These are phyloP conservation scores for Amanita inopinata DNA, from an alignment of 768 basidiomycete genomes.

Conservation along the genomic window DNA sequence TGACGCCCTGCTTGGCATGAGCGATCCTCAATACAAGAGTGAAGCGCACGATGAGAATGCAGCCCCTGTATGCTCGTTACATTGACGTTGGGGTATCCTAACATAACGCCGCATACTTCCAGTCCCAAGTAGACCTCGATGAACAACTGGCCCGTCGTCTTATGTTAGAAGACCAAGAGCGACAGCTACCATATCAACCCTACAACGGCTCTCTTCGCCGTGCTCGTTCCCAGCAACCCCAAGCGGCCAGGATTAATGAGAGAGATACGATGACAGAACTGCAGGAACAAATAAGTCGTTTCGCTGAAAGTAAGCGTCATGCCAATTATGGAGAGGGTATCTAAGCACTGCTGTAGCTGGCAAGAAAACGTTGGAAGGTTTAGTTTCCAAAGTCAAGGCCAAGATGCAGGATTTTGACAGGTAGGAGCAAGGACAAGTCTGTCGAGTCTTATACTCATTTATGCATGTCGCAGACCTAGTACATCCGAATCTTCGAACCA, in stretches of 20 bases:
- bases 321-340: constrained; percentile 4
- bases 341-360: constrained; percentile 35
- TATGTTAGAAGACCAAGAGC: constrained; percentile 48
- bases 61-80: constrained; percentile 18
- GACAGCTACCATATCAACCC: constrained; percentile 16
- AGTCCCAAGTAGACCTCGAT: constrained; percentile 65
- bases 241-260: constrained; percentile 15
- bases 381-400: constrained; percentile 71
- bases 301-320: constrained; percentile 61
- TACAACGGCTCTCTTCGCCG: constrained; percentile 10
- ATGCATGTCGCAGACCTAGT: background rate
- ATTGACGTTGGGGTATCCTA: background rate
- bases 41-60: constrained; percentile 22
- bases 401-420: constrained; percentile 80
- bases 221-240: constrained; percentile 16
- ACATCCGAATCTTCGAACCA: constrained; percentile 1
- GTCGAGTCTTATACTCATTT: background rate
- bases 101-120: background rate
- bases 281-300: constrained; percentile 63
- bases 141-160: constrained; percentile 71
- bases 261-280: constrained; percentile 56
- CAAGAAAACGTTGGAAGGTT: constrained; percentile 64
- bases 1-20: constrained; percentile 76
- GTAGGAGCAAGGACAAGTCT: constrained; percentile 22
- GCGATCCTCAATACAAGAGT: constrained; percentile 61